Evolutionary conservation across 352 stramenopile genomes (phyloP).

Genomic region (Phytophthora sp.): DNA sequence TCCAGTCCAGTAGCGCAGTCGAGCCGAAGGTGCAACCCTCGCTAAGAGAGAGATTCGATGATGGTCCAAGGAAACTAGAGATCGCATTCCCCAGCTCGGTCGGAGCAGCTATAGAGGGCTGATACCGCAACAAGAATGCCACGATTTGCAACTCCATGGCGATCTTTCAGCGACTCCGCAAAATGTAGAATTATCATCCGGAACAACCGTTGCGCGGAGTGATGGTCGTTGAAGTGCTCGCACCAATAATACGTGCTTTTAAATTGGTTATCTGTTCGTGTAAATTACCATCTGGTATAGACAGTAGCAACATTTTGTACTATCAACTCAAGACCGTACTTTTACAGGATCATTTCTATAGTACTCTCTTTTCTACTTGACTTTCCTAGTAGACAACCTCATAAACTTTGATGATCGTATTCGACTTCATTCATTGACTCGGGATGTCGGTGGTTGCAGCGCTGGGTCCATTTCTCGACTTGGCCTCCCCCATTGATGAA

Average conservation of each 20-base stretch:
- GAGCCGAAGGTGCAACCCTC: not conserved
- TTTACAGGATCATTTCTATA: slow-evolving; percentile 2
- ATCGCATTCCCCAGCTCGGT: not conserved
- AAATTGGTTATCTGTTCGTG: not conserved
- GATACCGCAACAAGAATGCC: not conserved
- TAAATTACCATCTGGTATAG: not conserved
- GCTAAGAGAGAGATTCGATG: not conserved
- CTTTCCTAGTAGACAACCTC: not conserved
- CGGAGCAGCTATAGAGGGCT: not conserved
- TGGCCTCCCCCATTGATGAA: not conserved
- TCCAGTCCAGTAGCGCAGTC: not conserved
- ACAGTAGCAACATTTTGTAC: not conserved
- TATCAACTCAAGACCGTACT: not conserved
- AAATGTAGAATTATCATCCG: not conserved
- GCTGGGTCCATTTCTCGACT: not conserved
- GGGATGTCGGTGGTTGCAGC: not conserved
- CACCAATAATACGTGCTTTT: not conserved
- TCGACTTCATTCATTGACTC: slow-evolving; percentile 5
- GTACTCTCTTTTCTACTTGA: slow-evolving; percentile 3
- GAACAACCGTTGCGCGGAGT: not conserved
- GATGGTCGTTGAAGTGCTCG: not conserved
- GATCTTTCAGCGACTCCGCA: not conserved
- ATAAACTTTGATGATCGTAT: slow-evolving; percentile 1
- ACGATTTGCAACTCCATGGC: not conserved
- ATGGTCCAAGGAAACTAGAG: slow-evolving; percentile 3